Base-by-base conservation (phyloP, 768 basidiomycete genomes). In the Obba rivulosa region DNA sequence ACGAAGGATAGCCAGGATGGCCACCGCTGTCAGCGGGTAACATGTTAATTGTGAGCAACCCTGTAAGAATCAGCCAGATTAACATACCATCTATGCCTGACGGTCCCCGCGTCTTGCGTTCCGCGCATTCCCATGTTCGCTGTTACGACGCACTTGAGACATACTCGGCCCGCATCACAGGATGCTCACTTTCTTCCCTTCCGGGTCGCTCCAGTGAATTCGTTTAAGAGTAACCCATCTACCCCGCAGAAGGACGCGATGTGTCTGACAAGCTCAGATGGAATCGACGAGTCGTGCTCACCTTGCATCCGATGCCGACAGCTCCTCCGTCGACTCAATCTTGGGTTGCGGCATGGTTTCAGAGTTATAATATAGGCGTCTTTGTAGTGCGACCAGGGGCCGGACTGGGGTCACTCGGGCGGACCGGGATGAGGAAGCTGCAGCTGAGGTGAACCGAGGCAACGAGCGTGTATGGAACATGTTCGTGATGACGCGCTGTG, bases 121-220 rank as follows among this genome's bases (percentile, higher is more conserved):
- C 83, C 9, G 93, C 93, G 50, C 73, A 83, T 66, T 96, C 94
- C 93, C 94, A 97, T n/a, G 76, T 58, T 48, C 92, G 72, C 85
- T 94, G 56, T 9, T 37, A 41, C 38, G n/a, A n/a, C 38, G 35
- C 50, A 47, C 41, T 13, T 21, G 16, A 41, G 34, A 44, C 22
- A 25, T 21, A 3, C 8, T 23, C 34, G 41, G 28, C n/a, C 23
- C 13, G 38, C 16, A 25, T 34, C 16, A 34, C 50, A n/a, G 8
- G 9, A 9, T 28, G 57, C 69, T 36, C 51, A 88, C 91, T 71
- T 87, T 72, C 59, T 71, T 78, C 2, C 92, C 92, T 11, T 81
- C 79, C 54, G 81, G 75, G 70, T 96, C 94, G 46, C 75, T 64
- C 68, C 87, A 97, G 40, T 76, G 76, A 55, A 95, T 81, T 66